Base-by-base conservation (phyloP, 106 monocot species). In the Dendrobium chrysotoxum region DNA sequence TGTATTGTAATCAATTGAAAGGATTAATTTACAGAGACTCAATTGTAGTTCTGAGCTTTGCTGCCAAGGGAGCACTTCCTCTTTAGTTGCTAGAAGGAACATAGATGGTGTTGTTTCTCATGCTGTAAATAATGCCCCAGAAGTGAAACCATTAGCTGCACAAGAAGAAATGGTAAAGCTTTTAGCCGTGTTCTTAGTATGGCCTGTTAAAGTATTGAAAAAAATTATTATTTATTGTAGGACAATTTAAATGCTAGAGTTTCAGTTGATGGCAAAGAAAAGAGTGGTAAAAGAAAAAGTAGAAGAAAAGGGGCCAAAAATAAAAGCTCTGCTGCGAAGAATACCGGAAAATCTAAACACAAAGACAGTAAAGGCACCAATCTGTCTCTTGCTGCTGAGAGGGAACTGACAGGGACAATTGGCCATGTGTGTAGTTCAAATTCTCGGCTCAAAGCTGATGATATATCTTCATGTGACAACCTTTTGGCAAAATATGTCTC, bases 251-350 rank as follows among this genome's bases (percentile, higher is more conserved):
- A 73, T 80, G 42, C 45, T 7, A 75, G 38, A 20, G 79, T 39
- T 76, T 77, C 83, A 57, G 71, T 44, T 64, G 83, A 86, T 39
- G 28, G 77, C 79, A 91, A 86, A 77, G 81, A 45, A 30, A 20
- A 53, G 50, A 55, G 31, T 55, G n/a, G 76, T 75, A 88, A 80
- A 75, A 95, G 86, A 71, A 91, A 81, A 71, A 84, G 42, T 28
- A 83, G 83, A 75, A 85, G 88, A 67, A 95, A 87, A 88, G 79
- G 90, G 70, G 57, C 85, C 21, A 92, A 83, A 73, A 75, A 40
- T 75, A 95, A 87, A 84, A 46, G 41, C n/a, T 78, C 80, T 47
- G 28, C 9, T 16, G 76, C 47, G 21, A 80, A 80, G 45, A 80
- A 78, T 84, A 75, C 66, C 35, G 65, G 75, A 87, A 82, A 77